Conservation (phyloP, 179 eudicot genomes). For the Corrigiola litoralis region DNA sequence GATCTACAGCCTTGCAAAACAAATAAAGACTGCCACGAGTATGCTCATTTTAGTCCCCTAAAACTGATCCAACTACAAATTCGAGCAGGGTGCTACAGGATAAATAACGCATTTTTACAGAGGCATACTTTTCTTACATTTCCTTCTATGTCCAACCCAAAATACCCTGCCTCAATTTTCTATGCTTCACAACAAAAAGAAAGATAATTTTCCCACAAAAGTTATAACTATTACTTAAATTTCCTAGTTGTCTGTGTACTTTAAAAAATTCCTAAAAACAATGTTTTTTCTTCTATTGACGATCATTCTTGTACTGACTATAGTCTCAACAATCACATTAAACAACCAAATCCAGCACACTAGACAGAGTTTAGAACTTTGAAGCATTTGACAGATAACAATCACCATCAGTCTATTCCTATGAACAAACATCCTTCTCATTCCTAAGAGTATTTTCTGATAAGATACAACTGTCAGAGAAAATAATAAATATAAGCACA, state of each 20-base stretch:
- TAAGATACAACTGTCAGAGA: not conserved
- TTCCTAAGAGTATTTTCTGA: not conserved
- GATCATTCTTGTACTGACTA: not conserved
- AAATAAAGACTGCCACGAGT: not conserved
- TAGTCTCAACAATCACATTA: not conserved
- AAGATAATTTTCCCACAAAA: too few relatives aligned
- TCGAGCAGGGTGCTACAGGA: not conserved
- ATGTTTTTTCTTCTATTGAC: not conserved
- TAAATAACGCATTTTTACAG: too few relatives aligned
- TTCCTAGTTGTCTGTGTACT: too few relatives aligned
- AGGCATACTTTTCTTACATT: too few relatives aligned
- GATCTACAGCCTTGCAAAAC: not conserved
- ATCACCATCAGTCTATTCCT: not conserved
- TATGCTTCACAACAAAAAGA: not conserved
- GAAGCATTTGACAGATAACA: not conserved
- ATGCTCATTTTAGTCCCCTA: not conserved
- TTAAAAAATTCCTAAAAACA: not conserved
- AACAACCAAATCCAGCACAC: not conserved
- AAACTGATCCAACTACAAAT: not conserved
- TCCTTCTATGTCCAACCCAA: too few relatives aligned
- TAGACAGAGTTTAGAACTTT: not conserved
- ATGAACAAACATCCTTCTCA: not conserved
- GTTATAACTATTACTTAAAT: too few relatives aligned
- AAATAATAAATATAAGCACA: not conserved
- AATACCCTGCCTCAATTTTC: not conserved